phyloP scores from a whole-genome alignment of 129 eudicot species.

The Artemisia argyi region DNA sequence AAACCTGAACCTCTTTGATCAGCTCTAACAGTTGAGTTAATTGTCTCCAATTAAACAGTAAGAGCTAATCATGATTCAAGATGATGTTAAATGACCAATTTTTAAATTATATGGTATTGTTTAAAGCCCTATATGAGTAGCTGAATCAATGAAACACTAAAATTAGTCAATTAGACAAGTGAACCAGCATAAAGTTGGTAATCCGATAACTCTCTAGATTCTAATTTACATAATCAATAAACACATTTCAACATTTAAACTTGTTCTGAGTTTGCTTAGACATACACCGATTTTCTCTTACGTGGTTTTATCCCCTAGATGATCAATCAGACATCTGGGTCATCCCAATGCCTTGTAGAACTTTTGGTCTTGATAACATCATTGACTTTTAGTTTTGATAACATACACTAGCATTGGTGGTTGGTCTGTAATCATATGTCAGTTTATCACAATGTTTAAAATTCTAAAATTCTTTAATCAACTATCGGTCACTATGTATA shows the following conservation, averaged over 20 bases:
- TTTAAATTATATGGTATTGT: not conserved
- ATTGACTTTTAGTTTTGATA: not conserved
- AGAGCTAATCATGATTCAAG: not conserved
- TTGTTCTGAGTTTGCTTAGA: not conserved
- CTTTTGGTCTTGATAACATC: too few species aligned
- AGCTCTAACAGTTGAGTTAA: not conserved
- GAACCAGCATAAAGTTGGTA: constrained; percentile 7
- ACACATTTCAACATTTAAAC: not conserved
- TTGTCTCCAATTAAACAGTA: not conserved
- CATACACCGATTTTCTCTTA: too few species aligned
- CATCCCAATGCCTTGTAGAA: too few species aligned
- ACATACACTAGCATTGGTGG: not conserved
- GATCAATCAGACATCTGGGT: too few species aligned
- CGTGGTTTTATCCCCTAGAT: too few species aligned
- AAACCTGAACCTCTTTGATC: not conserved
- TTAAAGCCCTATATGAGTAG: not conserved
- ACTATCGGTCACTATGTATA: not conserved
- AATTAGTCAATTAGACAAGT: not conserved
- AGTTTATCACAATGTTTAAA: not conserved
- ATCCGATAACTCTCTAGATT: not conserved
- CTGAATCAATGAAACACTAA: not conserved
- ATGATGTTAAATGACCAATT: constrained; percentile 5
- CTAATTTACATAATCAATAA: not conserved
- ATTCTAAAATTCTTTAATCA: not conserved
- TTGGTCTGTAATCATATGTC: not conserved